Evolutionary conservation across 2,329 filamentous ascomycete genomes (phyloP).

Genomic region (Mycogone perniciosa): DNA sequence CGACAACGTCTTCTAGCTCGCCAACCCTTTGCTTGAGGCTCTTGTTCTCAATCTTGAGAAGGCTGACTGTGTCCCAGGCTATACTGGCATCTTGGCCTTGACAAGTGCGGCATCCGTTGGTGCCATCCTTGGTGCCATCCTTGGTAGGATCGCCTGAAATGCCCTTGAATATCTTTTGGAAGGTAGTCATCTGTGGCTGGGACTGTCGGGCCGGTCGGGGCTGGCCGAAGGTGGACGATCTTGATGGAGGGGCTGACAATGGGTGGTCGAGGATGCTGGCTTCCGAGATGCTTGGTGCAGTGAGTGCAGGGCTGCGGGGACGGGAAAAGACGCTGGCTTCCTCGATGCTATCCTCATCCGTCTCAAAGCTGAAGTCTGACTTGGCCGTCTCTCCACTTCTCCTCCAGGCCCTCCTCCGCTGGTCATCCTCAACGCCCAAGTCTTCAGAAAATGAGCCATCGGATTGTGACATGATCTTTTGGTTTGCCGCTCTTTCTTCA

Average conservation of each 20-base stretch:
- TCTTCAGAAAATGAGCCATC: conserved; percentile 45
- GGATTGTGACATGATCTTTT: conserved; percentile 24
- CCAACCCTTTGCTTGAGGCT: conserved; percentile 53
- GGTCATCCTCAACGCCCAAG: conserved; percentile 47
- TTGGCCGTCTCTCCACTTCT: conserved; percentile 39
- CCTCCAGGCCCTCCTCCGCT: conserved; percentile 36
- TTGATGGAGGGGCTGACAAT: conserved; percentile 16
- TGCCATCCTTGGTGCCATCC: conserved; percentile 15
- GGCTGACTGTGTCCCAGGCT: conserved; percentile 59
- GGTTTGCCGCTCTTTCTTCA: conserved; percentile 31
- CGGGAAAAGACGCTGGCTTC: conserved; percentile 55
- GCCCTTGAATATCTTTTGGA: conserved; percentile 39
- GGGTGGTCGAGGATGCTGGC: conserved; percentile 16
- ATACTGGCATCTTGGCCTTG: conserved; percentile 51
- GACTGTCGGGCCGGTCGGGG: conserved; percentile 30
- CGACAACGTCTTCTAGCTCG: conserved; percentile 53
- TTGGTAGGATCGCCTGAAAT: conserved; percentile 31
- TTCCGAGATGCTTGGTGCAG: conserved; percentile 33
- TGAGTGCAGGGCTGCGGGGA: conserved; percentile 50
- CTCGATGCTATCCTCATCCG: conserved; percentile 46
- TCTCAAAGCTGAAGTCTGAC: conserved; percentile 39
- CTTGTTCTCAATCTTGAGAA: conserved; percentile 57
- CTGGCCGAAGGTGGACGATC: conserved; percentile 20
- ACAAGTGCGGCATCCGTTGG: conserved; percentile 47
- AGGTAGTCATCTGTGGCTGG: conserved; percentile 27